Evolutionary conservation across 2,329 filamentous ascomycete species (phyloP), one percentile per base, ranked within the genome.

Genomic region (Huntiella abstrusa): DNA sequence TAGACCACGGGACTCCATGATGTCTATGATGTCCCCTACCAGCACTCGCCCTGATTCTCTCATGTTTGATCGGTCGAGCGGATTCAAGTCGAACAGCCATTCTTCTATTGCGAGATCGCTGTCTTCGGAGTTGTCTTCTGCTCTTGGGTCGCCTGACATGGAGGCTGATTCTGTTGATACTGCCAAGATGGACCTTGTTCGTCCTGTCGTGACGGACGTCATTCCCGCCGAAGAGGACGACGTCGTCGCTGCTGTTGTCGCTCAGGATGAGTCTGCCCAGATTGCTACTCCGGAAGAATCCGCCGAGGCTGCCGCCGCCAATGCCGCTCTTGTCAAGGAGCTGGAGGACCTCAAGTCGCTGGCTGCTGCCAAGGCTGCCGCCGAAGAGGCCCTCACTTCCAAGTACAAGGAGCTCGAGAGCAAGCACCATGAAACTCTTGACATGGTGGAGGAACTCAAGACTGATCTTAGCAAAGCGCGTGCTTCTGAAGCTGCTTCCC

Each of bases 51-150:
- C 83, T 10, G 71, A 75, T 47, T 88, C 86, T 70, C 91, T 91
- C 78, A 79, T 91, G 74, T 85, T 77, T 52, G 79, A 86, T 58
- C 77, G 75, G 64, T 75, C 77, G 57, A 80, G 73, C 64, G 80
- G 77, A 58, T 65, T 74, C 60, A 86, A 79, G 65, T 72, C 77
- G 66, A 67, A 64, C 45, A 62, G 70, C 65, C 70, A 68, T 58
- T 83, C 82, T 62, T 87, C 83, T 57, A 54, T 58, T 34, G 87
- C 85, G 66, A 85, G 80, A 61, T 94, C 86, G 57, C 80, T 95
- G 55, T 95, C 85, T 54, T 91, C 85, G 65, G 91, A 96, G 65
- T 73, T 94, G 60, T 93, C 84, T 57, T 93, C 81, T 60, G 84
- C 75, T 68, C 75, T 81, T 72, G 82, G 82, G 57, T 83, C 81